A percentile compares a stretch with the other conserved stretches of the same genome.
Evolutionary conservation across 208 protist genomes (phyloP).

Genomic region (Endotrypanum monterogeii): DNA sequence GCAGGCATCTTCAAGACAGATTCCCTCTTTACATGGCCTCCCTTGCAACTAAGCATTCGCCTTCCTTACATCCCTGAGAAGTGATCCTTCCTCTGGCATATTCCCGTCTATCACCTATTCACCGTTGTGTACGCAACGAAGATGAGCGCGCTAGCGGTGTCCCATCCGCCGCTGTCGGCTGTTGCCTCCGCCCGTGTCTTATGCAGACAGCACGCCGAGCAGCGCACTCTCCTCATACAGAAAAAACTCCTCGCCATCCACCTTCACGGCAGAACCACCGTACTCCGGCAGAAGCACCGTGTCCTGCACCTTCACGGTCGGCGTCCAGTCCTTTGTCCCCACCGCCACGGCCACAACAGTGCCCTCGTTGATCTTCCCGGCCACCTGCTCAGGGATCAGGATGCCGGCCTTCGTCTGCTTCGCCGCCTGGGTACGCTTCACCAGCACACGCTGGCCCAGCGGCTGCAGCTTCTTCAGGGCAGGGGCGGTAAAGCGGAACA

Average conservation of each 20-base stretch:
- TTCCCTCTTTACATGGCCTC: not conserved
- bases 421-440: conserved; percentile 85
- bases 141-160: not conserved
- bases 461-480: conserved; percentile 90
- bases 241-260: conserved; percentile 93
- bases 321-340: conserved; percentile 90
- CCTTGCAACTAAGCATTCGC: not conserved
- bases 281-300: conserved; percentile 92
- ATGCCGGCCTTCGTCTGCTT: conserved; percentile 94
- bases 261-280: conserved; percentile 85
- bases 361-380: conserved; percentile 93
- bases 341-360: conserved; percentile 89
- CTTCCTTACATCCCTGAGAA: not conserved
- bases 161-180: not conserved
- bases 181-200: conserved; percentile 11
- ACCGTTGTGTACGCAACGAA: not conserved
- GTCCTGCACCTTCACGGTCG: conserved; percentile 90
- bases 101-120: not conserved
- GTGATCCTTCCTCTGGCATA: not conserved
- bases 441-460: conserved; percentile 89
- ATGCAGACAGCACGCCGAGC: conserved; percentile 83
- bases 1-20: not conserved
- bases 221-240: conserved; percentile 90
- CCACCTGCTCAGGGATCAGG: conserved; percentile 93
- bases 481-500: conserved; percentile 80